phyloP scores from a whole-genome alignment of 257 asterid species.

The Solanum raphanifolium region DNA sequence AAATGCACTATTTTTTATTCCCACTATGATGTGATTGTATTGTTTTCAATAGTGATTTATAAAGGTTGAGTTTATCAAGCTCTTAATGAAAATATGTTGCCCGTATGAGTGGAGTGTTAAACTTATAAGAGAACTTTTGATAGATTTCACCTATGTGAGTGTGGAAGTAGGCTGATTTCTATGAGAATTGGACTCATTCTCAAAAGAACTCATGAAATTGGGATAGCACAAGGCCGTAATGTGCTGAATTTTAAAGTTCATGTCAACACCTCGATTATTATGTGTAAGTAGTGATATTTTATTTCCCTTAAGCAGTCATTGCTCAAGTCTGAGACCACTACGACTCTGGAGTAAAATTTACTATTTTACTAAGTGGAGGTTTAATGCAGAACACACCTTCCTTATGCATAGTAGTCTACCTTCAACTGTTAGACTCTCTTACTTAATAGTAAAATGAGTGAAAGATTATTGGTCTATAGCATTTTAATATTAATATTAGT shows the following conservation, averaged over 20 bases:
- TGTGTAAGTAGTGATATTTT: neutral
- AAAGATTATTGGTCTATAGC: neutral
- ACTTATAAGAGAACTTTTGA: neutral
- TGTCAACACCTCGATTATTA: neutral
- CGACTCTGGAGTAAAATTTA: neutral
- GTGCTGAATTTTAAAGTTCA: no score
- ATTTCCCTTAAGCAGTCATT: neutral
- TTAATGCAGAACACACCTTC: neutral
- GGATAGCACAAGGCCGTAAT: neutral
- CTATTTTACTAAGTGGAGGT: neutral
- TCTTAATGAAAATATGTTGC: no score
- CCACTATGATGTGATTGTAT: neutral
- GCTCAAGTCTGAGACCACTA: neutral
- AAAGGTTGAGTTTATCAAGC: neutral
- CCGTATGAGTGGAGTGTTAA: neutral
- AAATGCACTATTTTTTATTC: no score
- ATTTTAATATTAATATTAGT: neutral
- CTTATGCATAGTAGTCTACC: neutral
- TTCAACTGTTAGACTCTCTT: neutral
- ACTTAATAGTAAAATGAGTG: no score
- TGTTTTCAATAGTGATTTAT: neutral
- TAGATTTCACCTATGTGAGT: neutral
- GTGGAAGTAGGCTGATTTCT: neutral
- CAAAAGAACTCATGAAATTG: neutral
- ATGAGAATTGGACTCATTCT: neutral